Percentiles rank a stretch among this genome's conserved stretches.
Conservation (phyloP, 169 alveolate genomes). For the Plasmodium gallinaceum region DNA sequence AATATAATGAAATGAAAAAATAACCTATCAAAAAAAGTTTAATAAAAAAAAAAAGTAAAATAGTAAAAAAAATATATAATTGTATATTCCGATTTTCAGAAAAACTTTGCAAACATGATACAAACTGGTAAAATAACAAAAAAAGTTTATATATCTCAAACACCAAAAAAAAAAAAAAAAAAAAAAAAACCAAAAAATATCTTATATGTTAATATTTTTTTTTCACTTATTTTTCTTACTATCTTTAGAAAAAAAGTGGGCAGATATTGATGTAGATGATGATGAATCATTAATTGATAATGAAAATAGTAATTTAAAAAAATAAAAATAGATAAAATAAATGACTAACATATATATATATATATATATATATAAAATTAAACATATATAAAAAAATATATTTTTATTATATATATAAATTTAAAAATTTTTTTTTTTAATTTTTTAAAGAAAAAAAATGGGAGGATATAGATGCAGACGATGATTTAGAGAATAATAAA, state of each 20-base stretch:
- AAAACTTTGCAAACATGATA: constrained; percentile 37
- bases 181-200: neutral
- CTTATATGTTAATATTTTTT: neutral
- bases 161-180: neutral
- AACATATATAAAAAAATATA: neutral
- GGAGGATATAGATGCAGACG: constrained; percentile 89
- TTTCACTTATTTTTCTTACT: neutral
- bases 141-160: neutral
- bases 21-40: too few relatives aligned
- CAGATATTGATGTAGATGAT: constrained; percentile 71
- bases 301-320: constrained; percentile 52
- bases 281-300: constrained; percentile 55
- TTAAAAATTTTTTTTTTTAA: neutral
- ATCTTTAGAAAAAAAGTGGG: constrained; percentile 64
- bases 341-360: neutral
- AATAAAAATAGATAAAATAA: neutral
- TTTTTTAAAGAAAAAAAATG: constrained; percentile 80
- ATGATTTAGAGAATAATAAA: constrained; percentile 82
- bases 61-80: neutral
- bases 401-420: neutral
- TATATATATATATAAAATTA: neutral
- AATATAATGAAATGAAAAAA: too few relatives aligned
- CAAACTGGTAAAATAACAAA: constrained; percentile 45
- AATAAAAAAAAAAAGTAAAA: neutral
- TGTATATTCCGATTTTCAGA: neutral